phyloP scores from a whole-genome alignment of 768 basidiomycete genomes.

The Naganishia antarctica region DNA sequence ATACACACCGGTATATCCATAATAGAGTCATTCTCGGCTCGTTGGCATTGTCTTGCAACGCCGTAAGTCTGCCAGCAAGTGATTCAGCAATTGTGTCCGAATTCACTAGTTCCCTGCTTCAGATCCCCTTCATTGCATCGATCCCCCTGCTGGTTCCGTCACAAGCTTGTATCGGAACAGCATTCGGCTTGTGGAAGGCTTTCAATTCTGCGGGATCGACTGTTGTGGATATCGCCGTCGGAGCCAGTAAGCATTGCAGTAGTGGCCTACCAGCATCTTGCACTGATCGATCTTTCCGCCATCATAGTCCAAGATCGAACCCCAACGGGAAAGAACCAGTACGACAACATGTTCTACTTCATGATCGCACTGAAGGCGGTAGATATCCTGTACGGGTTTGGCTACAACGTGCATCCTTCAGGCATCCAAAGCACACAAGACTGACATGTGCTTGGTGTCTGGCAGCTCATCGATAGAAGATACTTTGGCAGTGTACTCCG shows the following conservation, averaged over 20 bases:
- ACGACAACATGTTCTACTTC: constrained; percentile 44
- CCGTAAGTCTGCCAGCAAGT: too few relatives aligned
- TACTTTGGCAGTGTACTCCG: constrained; percentile 23
- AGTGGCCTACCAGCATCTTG: not conserved
- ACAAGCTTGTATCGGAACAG: constrained; percentile 40
- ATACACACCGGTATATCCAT: too few relatives aligned
- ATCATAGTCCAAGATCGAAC: constrained; percentile 15
- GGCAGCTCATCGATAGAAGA: constrained; percentile 14
- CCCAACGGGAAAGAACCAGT: constrained; percentile 32
- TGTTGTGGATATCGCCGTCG: constrained; percentile 41
- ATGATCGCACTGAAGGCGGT: constrained; percentile 40
- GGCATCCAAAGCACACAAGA: not conserved
- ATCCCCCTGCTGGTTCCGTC: constrained; percentile 42
- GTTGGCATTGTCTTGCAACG: constrained; percentile 40
- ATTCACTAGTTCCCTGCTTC: not conserved
- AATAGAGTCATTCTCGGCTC: constrained; percentile 36
- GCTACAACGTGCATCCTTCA: constrained; percentile 1
- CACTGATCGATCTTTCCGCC: not conserved
- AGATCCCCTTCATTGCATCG: constrained; percentile 40
- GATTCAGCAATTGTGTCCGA: too few relatives aligned
- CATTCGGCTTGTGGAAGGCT: constrained; percentile 45
- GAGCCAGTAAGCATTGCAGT: constrained; percentile 34
- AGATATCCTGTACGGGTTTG: constrained; percentile 18
- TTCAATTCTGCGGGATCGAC: constrained; percentile 38
- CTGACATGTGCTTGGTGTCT: not conserved